These are phyloP conservation scores for Coemansia sp. DNA, from an alignment of 192 early-diverging fungal genomes.

Conservation along the genomic window DNA sequence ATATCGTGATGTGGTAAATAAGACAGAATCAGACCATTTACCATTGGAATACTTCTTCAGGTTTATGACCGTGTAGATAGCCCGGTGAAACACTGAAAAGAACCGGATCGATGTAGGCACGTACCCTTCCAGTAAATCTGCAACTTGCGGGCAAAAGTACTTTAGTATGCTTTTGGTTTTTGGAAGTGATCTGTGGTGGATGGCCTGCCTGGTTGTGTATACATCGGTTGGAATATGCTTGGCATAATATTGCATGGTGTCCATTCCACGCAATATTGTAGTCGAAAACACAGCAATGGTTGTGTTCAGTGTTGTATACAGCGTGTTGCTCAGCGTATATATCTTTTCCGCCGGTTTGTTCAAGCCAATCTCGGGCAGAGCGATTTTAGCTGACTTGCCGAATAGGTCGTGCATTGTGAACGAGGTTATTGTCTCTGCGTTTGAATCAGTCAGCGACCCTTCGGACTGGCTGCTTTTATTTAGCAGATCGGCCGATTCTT, in stretches of 20 bases:
- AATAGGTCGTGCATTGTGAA: slow-evolving; percentile 12
- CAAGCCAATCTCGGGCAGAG: slow-evolving; percentile 1
- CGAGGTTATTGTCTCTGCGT: neutral
- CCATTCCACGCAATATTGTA: slow-evolving; percentile 24
- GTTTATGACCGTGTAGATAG: slow-evolving; percentile 36
- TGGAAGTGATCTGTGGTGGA: slow-evolving; percentile 14
- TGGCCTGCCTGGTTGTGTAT: slow-evolving; percentile 12
- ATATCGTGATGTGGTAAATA: slow-evolving; percentile 25
- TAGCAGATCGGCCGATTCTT: neutral
- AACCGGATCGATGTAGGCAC: slow-evolving; percentile 26
- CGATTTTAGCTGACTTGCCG: slow-evolving; percentile 1
- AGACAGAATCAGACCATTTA: slow-evolving; percentile 19
- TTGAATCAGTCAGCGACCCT: no score
- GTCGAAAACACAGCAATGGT: slow-evolving; percentile 30
- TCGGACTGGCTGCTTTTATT: neutral
- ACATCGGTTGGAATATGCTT: slow-evolving; percentile 17
- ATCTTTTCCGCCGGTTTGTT: slow-evolving; percentile 6
- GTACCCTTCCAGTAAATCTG: slow-evolving; percentile 17
- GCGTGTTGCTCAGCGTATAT: slow-evolving; percentile 23
- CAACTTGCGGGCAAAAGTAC: slow-evolving; percentile 10
- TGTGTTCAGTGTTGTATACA: slow-evolving; percentile 39
- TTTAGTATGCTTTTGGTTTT: slow-evolving; percentile 19
- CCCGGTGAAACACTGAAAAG: slow-evolving; percentile 23
- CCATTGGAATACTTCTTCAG: slow-evolving; percentile 24
- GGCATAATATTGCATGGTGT: slow-evolving; percentile 14